Conservation (phyloP, 2,329 filamentous ascomycete species). For the Trichoderma oligosporum region DNA sequence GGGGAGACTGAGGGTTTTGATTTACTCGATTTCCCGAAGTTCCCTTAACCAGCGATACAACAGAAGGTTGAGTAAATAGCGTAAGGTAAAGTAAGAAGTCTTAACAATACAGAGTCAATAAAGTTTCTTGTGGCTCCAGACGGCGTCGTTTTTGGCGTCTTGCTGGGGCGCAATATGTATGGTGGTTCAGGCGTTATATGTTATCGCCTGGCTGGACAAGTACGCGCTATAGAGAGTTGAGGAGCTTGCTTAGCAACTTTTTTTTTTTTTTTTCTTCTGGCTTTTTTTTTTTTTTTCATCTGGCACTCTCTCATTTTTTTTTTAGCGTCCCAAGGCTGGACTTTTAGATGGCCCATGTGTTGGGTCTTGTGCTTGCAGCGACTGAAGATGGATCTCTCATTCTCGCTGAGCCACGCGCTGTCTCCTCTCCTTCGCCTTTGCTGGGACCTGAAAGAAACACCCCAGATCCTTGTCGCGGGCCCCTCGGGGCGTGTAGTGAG, state of each 20-base stretch:
- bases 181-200: no score
- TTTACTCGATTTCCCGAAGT: background rate
- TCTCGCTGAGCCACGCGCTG: constrained; percentile 9
- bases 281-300: constrained; percentile 7
- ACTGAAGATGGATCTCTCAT: constrained; percentile 7
- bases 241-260: background rate
- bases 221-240: background rate
- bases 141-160: constrained; percentile 17
- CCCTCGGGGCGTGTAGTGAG: constrained; percentile 2
- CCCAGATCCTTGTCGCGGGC: constrained; percentile 17
- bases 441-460: constrained; percentile 17
- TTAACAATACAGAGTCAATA: constrained; percentile 18
- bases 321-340: constrained; percentile 20
- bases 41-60: background rate
- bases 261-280: no score
- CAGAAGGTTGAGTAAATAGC: background rate
- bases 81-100: background rate
- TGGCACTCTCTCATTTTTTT: background rate
- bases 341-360: constrained; percentile 13
- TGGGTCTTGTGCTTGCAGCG: constrained; percentile 9
- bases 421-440: constrained; percentile 7
- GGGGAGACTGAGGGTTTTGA: background rate
- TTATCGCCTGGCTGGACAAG: background rate
- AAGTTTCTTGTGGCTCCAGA: constrained; percentile 18
- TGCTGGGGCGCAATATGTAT: constrained; percentile 9